Percentiles rank a stretch among this genome's conserved stretches.
Conservation (phyloP, 2,329 filamentous ascomycete genomes). For the Claviceps cyperi region DNA sequence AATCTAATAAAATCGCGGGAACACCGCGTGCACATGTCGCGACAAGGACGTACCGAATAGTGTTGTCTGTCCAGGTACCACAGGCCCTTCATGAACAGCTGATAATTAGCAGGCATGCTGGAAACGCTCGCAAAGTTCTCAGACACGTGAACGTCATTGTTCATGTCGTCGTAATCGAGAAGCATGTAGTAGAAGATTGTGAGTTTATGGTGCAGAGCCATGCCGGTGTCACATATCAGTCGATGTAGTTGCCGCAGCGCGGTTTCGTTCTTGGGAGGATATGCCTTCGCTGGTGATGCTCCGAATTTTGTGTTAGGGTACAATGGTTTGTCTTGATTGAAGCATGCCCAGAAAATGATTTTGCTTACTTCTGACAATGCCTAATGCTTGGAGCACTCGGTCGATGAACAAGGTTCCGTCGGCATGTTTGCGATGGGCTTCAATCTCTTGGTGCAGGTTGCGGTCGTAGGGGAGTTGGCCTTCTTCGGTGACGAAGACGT, state of each 20-base stretch:
- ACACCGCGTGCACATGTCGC: not conserved
- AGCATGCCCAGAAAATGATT: not conserved
- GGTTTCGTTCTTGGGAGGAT: constrained; percentile 58
- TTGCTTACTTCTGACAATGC: constrained; percentile 49
- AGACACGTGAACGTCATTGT: constrained; percentile 35
- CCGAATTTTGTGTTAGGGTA: not conserved
- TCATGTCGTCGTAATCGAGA: constrained; percentile 51
- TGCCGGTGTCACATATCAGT: constrained; percentile 48
- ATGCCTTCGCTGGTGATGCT: constrained; percentile 37
- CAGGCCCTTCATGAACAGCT: constrained; percentile 66
- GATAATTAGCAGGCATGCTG: constrained; percentile 61
- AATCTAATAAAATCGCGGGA: too few relatives aligned
- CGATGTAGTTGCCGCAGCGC: constrained; percentile 56
- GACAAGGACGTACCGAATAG: constrained; percentile 36
- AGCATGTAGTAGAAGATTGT: constrained; percentile 75
- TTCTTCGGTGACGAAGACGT: constrained; percentile 46
- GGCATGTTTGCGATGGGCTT: constrained; percentile 50
- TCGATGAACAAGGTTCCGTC: constrained; percentile 67
- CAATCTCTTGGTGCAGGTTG: constrained; percentile 46
- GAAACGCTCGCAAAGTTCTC: constrained; percentile 44
- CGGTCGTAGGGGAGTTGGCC: constrained; percentile 48
- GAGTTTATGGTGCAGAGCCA: constrained; percentile 63
- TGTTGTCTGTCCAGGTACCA: constrained; percentile 66
- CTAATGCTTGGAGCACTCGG: constrained; percentile 54
- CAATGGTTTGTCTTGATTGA: not conserved